These are phyloP conservation scores for Hortiboletus flavorubellus DNA, from an alignment of 768 basidiomycete species.

Conservation along the genomic window DNA sequence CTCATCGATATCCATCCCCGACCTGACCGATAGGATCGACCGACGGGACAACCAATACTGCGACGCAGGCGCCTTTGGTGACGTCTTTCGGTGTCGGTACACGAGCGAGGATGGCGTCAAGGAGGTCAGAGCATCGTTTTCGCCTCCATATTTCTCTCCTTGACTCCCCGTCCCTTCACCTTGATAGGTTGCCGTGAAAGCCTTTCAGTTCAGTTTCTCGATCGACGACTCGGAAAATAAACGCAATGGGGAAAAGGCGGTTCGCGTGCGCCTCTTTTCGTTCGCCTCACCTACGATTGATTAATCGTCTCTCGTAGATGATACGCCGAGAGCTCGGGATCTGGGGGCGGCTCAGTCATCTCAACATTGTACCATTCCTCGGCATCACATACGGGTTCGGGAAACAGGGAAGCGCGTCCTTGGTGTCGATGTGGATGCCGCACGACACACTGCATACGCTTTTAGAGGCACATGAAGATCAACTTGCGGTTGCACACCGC, in stretches of 20 bases:
- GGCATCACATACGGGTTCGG: slow-evolving; percentile 6
- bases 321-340: slow-evolving; percentile 6
- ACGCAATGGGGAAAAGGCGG: neutral
- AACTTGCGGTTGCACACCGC: neutral
- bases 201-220: slow-evolving; percentile 5
- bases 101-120: neutral
- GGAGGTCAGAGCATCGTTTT: neutral
- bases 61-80: slow-evolving; percentile 4
- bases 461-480: neutral
- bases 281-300: neutral
- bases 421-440: slow-evolving; percentile 12
- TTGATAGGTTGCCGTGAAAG: slow-evolving; percentile 9
- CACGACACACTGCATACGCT: slow-evolving; percentile 4
- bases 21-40: neutral
- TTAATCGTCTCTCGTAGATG: neutral
- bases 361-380: slow-evolving; percentile 2
- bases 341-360: slow-evolving; percentile 2
- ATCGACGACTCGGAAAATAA: neutral
- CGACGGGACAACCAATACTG: neutral
- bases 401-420: neutral
- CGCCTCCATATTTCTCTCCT: neutral
- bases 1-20: neutral
- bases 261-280: neutral
- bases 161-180: neutral
- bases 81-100: slow-evolving; percentile 4